These are phyloP conservation scores for Trichocomaceae sp. DNA, from an alignment of 2,329 filamentous ascomycete genomes.

Conservation along the genomic window DNA sequence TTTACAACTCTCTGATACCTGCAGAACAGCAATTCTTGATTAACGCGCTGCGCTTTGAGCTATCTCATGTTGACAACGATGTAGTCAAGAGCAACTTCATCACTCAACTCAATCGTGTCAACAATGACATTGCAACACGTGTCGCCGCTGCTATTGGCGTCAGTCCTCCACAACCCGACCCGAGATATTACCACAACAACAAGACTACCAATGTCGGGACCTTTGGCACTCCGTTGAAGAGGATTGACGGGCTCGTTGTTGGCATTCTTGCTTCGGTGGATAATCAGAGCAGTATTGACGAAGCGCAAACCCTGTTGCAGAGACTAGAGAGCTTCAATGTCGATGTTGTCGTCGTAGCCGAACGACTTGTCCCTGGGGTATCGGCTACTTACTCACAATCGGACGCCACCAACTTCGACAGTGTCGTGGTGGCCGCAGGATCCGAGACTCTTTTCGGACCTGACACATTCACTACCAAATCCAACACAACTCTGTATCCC, in stretches of 20 bases:
- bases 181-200: conserved; percentile 63
- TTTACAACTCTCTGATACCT: conserved; percentile 63
- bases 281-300: conserved; percentile 39
- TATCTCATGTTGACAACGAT: conserved; percentile 51
- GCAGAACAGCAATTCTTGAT: conserved; percentile 65
- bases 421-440: conserved; percentile 53
- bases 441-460: conserved; percentile 47
- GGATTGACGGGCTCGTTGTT: conserved; percentile 57
- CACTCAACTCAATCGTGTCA: conserved; percentile 61
- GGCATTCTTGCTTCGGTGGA: conserved; percentile 52
- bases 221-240: conserved; percentile 52
- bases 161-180: conserved; percentile 52
- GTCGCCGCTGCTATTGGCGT: conserved; percentile 59
- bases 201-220: conserved; percentile 56
- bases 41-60: conserved; percentile 68
- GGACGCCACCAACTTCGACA: conserved; percentile 45
- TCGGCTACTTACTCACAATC: conserved; percentile 60
- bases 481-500: conserved; percentile 54
- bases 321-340: conserved; percentile 41
- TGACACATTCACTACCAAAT: conserved; percentile 19
- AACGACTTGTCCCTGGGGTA: conserved; percentile 49
- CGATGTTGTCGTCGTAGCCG: conserved; percentile 54
- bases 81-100: conserved; percentile 60
- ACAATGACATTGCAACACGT: conserved; percentile 59
- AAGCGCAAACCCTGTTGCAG: conserved; percentile 47